phyloP scores from a whole-genome alignment of 2,329 filamentous ascomycete species.

The Huntiella moniliformis region DNA sequence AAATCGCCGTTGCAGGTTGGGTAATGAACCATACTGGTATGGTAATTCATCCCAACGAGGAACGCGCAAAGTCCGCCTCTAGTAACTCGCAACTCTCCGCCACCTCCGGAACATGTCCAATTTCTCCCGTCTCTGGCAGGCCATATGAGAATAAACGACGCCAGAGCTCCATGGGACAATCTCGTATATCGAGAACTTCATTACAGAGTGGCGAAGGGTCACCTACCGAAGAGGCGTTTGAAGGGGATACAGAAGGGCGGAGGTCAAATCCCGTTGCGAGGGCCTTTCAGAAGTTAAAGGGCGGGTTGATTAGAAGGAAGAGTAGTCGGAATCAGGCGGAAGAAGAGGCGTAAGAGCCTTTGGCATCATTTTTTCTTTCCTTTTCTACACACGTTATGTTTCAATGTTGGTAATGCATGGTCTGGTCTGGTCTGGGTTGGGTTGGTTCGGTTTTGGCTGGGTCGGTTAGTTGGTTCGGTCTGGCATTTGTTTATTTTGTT shows the following conservation, averaged over 20 bases:
- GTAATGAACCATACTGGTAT: constrained; percentile 7
- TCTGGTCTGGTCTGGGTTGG: neutral
- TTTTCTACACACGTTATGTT: neutral
- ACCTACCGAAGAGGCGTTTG: neutral
- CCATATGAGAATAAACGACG: neutral
- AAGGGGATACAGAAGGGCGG: neutral
- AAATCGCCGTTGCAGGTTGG: constrained; percentile 10
- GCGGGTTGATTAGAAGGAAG: neutral
- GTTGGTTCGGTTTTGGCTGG: neutral
- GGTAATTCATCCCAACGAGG: constrained; percentile 3
- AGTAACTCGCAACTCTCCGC: neutral
- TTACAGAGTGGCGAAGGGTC: constrained; percentile 2
- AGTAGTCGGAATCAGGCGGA: neutral
- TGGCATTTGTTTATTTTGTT: neutral
- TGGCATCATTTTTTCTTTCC: neutral
- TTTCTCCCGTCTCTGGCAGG: neutral
- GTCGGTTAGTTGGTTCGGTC: neutral
- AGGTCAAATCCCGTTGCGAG: constrained; percentile 2
- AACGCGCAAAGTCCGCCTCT: constrained; percentile 1
- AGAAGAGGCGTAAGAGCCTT: neutral
- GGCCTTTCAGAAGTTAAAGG: constrained; percentile 6
- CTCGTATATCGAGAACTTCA: neutral
- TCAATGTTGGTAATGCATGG: neutral
- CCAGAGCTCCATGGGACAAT: neutral
- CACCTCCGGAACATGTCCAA: neutral